Evolutionary conservation across 2,329 filamentous ascomycete genomes (phyloP), one percentile per base, ranked within the genome.

Genomic region (Venturia nashicola): DNA sequence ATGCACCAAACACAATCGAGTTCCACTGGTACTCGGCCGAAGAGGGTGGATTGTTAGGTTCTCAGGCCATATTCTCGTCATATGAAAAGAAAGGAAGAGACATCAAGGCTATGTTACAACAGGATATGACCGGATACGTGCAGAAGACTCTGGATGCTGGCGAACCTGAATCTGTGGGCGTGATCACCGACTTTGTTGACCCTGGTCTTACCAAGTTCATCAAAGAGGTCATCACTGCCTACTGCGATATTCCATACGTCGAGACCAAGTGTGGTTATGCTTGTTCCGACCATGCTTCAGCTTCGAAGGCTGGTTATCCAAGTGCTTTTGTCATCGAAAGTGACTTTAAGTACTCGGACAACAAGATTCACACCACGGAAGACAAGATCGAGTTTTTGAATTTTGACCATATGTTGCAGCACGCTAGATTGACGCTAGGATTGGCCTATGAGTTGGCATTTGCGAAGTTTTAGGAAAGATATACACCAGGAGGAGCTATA

Each of bases 1-100:
- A 90, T 68, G 87, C 86, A 4, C 76, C 84, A 65, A 97, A 97
- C 77, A 96, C 91, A 0, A 80, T 99, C 69, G 93, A 97, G 78
- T 97, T 97, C 75, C 92, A 97, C 77, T 96, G 91, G 91, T 96
- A 96, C 78, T 90, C 87, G 55, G 91, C 90, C 12, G 91, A 96
- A 74, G 91, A 96, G 75, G 91, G 88, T 61, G 91, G 92, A 42
- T 80, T 96, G 57, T 82, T 96, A 3, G 91, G 91, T 65, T 93
- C 88, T 70, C 91, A 96, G 74, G 92, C 89, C 63, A 89, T 97
- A 74, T 97, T 97, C 79, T 82, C 83, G 61, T 78, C 83, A 8
- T 97, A 97, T 72, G 86, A 89, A 75, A 85, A 86, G 73, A 76
- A 83, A 27, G 82, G 83, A 40, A 83, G 87, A 34, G 86, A 93